Evolutionary conservation across 495 filamentous ascomycete genomes (phyloP).

Genomic region (Rhypophila decipiens): DNA sequence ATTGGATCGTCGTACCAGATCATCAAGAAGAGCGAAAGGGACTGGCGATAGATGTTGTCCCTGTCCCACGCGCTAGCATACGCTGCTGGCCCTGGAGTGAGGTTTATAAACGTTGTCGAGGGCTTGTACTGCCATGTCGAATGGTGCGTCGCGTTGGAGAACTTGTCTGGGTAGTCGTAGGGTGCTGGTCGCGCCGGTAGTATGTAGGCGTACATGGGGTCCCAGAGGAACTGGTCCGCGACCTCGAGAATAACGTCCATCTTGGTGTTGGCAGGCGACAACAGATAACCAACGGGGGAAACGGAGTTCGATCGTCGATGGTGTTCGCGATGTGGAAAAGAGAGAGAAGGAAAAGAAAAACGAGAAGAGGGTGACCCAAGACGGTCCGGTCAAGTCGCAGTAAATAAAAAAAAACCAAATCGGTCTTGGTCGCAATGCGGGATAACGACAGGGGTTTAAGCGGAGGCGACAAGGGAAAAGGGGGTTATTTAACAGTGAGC

Average conservation of each 20-base stretch:
- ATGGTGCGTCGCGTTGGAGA: conserved; percentile 34
- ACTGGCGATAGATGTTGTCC: conserved; percentile 76
- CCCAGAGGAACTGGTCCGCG: conserved; percentile 76
- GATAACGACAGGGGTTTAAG: no score
- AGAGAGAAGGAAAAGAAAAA: not conserved
- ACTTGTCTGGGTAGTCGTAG: conserved; percentile 31
- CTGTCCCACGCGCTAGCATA: conserved; percentile 75
- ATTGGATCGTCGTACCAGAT: conserved; percentile 58
- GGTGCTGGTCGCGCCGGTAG: conserved; percentile 56
- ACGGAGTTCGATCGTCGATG: not conserved
- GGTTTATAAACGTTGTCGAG: conserved; percentile 61
- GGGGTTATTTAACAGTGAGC: not conserved
- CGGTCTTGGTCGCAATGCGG: no score
- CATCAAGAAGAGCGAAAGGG: conserved; percentile 69
- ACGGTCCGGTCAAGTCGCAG: not conserved
- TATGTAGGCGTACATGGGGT: conserved; percentile 67
- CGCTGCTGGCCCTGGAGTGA: conserved; percentile 70
- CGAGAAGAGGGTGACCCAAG: not conserved
- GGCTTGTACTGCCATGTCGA: conserved; percentile 59
- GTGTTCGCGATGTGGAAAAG: not conserved
- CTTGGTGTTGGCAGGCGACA: conserved; percentile 21
- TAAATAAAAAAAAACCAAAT: not conserved
- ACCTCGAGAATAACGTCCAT: conserved; percentile 93
- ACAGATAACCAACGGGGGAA: not conserved
- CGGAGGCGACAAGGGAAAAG: not conserved